Conservation (phyloP, 345 rosid species). For the Rhizophora mangle region DNA sequence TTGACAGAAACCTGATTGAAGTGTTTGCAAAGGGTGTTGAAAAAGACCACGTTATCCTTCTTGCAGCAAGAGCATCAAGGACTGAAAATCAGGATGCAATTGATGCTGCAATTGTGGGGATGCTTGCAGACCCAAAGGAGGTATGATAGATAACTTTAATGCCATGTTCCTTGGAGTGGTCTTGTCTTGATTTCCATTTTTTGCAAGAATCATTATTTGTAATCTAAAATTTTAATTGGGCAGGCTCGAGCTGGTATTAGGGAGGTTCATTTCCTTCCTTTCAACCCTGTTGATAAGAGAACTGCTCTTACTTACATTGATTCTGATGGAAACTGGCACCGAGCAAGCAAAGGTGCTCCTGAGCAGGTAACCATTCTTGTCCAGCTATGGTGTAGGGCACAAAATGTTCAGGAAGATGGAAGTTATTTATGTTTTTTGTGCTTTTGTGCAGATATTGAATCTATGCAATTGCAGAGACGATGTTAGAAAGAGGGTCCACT, state of each 20-base stretch:
- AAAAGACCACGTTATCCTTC: slow-evolving; percentile 62
- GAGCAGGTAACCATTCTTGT: slow-evolving; percentile 55
- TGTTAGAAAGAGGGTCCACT: slow-evolving; percentile 62
- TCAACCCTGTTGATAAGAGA: slow-evolving; percentile 90
- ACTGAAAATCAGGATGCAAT: slow-evolving; percentile 85
- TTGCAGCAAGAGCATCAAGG: slow-evolving; percentile 91
- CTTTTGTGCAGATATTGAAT: slow-evolving; percentile 46
- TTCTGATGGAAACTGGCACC: slow-evolving; percentile 68
- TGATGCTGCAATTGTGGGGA: slow-evolving; percentile 90
- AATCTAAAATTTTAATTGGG: slow-evolving; percentile 2
- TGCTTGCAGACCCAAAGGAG: slow-evolving; percentile 98
- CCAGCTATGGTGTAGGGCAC: too few relatives aligned
- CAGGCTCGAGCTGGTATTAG: slow-evolving; percentile 79
- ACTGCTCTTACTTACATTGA: slow-evolving; percentile 86
- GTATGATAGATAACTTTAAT: slow-evolving; percentile 20
- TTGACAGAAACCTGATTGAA: slow-evolving; percentile 69
- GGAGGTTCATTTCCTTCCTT: slow-evolving; percentile 83
- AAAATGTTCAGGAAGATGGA: background rate
- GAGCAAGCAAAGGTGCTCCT: slow-evolving; percentile 93
- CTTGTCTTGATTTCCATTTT: background rate
- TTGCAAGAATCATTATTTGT: background rate
- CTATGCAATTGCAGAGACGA: slow-evolving; percentile 79
- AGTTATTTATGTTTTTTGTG: slow-evolving; percentile 9
- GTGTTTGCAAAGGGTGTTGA: slow-evolving; percentile 74
- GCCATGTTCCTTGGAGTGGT: background rate